Conservation (phyloP, 495 filamentous ascomycete species). For the Immersiella caudata region DNA sequence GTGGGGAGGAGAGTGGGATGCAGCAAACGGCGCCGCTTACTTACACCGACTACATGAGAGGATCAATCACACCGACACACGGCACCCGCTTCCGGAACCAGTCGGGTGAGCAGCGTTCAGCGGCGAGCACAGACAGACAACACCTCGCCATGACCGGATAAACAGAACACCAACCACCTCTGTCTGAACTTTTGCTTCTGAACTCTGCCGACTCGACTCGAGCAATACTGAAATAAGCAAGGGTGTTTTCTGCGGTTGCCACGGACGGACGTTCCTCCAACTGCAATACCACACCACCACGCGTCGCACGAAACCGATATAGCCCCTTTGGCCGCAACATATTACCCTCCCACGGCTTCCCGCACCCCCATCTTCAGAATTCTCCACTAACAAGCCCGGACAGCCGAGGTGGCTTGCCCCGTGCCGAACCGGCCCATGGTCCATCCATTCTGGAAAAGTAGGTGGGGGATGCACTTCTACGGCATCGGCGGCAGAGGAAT, state of each 20-base stretch:
- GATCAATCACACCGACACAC: background rate
- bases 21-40: background rate
- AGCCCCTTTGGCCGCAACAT: background rate
- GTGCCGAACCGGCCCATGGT: background rate
- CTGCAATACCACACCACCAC: background rate
- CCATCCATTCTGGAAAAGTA: background rate
- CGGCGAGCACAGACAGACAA: background rate
- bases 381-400: conserved; percentile 9
- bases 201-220: background rate
- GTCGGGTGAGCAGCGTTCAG: background rate
- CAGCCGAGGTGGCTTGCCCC: conserved; percentile 9
- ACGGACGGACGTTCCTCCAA: background rate
- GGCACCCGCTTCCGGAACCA: background rate
- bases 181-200: background rate
- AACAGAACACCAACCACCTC: background rate
- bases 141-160: too few relatives aligned
- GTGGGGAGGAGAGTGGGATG: background rate
- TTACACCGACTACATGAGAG: background rate
- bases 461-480: background rate
- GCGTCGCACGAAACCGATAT: conserved; percentile 5
- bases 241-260: background rate
- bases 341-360: background rate
- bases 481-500: conserved; percentile 1
- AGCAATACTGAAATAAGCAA: background rate
- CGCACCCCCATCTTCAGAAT: background rate